Base-by-base conservation (phyloP, 208 protist species). In the Endotrypanum monterogeii region DNA sequence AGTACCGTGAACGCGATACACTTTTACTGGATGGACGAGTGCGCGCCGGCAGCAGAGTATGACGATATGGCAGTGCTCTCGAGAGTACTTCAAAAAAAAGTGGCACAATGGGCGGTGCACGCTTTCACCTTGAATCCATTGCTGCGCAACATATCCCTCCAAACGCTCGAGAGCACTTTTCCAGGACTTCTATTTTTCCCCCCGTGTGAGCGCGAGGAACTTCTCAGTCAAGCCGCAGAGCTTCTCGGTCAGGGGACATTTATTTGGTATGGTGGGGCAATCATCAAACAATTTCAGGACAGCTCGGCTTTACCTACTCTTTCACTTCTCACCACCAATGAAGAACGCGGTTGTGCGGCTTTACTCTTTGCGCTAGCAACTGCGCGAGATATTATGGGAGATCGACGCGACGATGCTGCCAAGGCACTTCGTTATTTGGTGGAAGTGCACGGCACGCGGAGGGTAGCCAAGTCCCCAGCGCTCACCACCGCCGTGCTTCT, bases 1-100 rank as follows among this genome's bases (percentile, higher is more conserved):
- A 46, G 41, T 37, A 9, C 20, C 7, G 76, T 73, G 39, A 65
- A 68, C 23, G 56, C 28, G 20, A 55, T 52, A 14, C 54, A 71
- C 41, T 81, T 76, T 25, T 69, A 72, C 56, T 81, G 76, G 69
- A 60, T 76, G 71, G 71, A 81, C 32, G 71, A 81, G 56, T 76
- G 65, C 71, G 30, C 65, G 57, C 66, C 76, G 2, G 0, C 37
- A 16, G 9, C 62, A 0, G 3, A 14, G 30, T 50, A 57, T 30
- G 65, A 1, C 23, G 52, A 50, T 2, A 2, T 25, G 3, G 28
- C 32, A 9, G 20, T 23, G n/a, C 37, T 7, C 20, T 28, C 18
- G 32, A 11, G n/a, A 0, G 37, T 48, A 1, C n/a, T 76, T 35
- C 69, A 76, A 57, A 71, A 73, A 16, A 35, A 46, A 0, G 6